Base-by-base conservation (phyloP, 2,329 filamentous ascomycete genomes). In the Sporothrix inflata region DNA sequence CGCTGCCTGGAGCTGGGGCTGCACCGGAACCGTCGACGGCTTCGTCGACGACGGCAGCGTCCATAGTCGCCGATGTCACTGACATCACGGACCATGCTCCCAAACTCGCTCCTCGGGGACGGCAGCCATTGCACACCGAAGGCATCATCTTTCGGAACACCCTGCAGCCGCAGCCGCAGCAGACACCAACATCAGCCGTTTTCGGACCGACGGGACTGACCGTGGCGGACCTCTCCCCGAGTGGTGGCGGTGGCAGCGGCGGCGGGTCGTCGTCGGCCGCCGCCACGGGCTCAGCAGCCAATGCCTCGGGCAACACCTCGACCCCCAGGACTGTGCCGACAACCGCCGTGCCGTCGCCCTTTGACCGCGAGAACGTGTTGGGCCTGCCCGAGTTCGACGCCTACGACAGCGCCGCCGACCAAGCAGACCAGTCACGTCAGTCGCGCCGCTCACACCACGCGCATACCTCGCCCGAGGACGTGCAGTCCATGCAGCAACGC, bases 91-190 rank as follows among this genome's bases (percentile, higher is more conserved):
- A 42, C n/a, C 40, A 30, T n/a, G 19, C 14, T 4, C 19, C 42
- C 42, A 47, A 47, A 12, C 42, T 16, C 19, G 57, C 34, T 57
- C 27, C 53, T n/a, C 53, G 27, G 14, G 40, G 14, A 45, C 40
- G 61, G 11, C 61, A 16, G 27, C 42, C 63, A 8, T 2, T 51
- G 24, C 45, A 67, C 61, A 53, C 30, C 12, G 65, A 51, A 11
- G 65, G 45, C 47, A 24, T 68, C n/a, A 27, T 65, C 61, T 65
- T 65, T 47, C 40, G 61, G 6, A 34, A 66, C 49, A 24, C 24
- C 14, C 21, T 49, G 24, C 21, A 66, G 3, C 42, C 19, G n/a
- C 42, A 65, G n/a, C 7, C 57, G 11, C 60, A 30, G n/a, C 42
- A 30, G 63, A 30, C 63, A 24, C 27, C 63, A 7, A 30, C 63